Evolutionary conservation across 2,329 filamentous ascomycete species (phyloP).

Genomic region (Bipolaris cookei): DNA sequence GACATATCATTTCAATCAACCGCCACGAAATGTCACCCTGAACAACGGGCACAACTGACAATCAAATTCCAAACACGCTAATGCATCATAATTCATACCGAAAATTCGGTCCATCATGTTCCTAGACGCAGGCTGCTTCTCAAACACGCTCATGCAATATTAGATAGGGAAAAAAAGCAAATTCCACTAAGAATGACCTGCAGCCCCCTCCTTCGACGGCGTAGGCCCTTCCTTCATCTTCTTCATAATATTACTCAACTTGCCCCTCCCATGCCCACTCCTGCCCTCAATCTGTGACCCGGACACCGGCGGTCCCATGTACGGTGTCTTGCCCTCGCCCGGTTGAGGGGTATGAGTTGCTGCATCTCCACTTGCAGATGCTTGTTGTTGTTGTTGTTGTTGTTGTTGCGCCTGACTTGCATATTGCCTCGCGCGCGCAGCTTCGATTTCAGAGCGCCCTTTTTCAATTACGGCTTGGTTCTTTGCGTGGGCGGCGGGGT

Average conservation of each 20-base stretch:
- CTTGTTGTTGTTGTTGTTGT: conserved; percentile 13
- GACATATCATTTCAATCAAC: no score
- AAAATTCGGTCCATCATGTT: not conserved
- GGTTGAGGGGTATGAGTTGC: not conserved
- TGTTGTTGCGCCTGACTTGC: conserved; percentile 3
- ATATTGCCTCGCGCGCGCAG: conserved; percentile 21
- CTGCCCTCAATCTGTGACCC: conserved; percentile 33
- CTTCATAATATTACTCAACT: conserved; percentile 42
- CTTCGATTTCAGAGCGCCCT: conserved; percentile 43
- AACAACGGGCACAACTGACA: not conserved
- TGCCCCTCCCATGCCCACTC: conserved; percentile 26
- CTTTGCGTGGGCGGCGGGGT: conserved; percentile 38
- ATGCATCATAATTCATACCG: not conserved
- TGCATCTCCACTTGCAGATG: not conserved
- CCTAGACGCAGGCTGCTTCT: not conserved
- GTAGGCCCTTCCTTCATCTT: conserved; percentile 43
- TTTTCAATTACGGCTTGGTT: conserved; percentile 43
- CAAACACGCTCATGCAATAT: not conserved
- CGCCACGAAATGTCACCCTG: not conserved
- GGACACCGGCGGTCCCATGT: conserved; percentile 30
- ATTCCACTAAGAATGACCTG: not conserved
- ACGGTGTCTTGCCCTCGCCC: conserved; percentile 19
- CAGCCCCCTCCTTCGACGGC: conserved; percentile 17
- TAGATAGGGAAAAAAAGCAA: not conserved
- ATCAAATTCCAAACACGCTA: not conserved